Evolutionary conservation across 148 eudicot species (phyloP), one percentile per base, ranked within the genome.

Genomic region (Pharnaceum exiguum): DNA sequence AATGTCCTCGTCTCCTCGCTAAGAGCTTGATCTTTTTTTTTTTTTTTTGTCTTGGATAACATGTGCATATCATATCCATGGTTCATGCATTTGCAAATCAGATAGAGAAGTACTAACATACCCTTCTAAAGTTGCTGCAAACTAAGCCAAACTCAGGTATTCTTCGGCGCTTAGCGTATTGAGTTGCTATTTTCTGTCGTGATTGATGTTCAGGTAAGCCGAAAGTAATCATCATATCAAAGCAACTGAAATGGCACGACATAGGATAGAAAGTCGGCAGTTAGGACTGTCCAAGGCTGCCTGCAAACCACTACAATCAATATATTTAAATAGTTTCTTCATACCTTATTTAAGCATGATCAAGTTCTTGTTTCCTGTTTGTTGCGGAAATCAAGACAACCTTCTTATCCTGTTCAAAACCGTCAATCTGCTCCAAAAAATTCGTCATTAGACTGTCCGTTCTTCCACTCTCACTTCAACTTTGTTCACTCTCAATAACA

Each of bases 91-190:
- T n/a, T n/a, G 27, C 46, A 28, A 38, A 30, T 29, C 8, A 18
- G 12, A 48, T n/a, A 5, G 23, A 5, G 3, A 13, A 56, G 18
- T 21, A 25, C n/a, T n/a, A 43, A 63, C 80, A 77, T 78, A 89
- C 99, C 79, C 91, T 66, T 83, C 91, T 16, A 89, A 67, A 50
- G 73, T 76, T 32, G 68, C 18, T 32, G 99, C 95, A 57, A 93
- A 80, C 66, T 79, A 85, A 42, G 71, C 67, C 60, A 93, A 81
- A 43, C 57, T 76, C 59, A 50, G 83, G n/a, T n/a, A n/a, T n/a
- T n/a, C n/a, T n/a, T n/a, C 88, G 73, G 70, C 88, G 99, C 76
- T 88, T 93, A 46, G 96, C 99, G 68, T 88, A 93, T 75, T 93
- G 96, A 68, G 88, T 81, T 38, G 79, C 96, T 65, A 93, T 93